A percentile compares a stretch with the other conserved stretches of the same genome.
These are phyloP conservation scores for Mucor saturninus DNA, from an alignment of 371 early-diverging fungal species.

Conservation along the genomic window DNA sequence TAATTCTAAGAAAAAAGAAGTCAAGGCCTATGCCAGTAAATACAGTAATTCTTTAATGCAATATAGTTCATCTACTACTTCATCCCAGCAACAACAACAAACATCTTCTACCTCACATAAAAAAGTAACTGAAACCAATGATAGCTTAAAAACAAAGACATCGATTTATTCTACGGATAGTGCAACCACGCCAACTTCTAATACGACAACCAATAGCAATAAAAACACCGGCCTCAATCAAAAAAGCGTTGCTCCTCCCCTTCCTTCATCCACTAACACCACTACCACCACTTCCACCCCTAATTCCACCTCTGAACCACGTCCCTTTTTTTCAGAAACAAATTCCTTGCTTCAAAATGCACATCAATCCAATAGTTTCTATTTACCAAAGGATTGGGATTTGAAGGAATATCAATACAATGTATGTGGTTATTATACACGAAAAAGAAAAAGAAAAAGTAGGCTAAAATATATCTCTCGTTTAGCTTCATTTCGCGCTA, in stretches of 20 bases:
- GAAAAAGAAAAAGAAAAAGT: not conserved
- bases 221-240: not conserved
- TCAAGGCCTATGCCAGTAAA: slow-evolving; percentile 3
- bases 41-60: not conserved
- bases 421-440: slow-evolving; percentile 4
- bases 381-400: slow-evolving; percentile 33
- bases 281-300: too few relatives aligned
- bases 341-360: not conserved
- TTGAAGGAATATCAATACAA: slow-evolving; percentile 19
- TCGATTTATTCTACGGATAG: not conserved
- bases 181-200: not conserved
- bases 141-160: not conserved
- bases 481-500: slow-evolving; percentile 30
- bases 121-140: not conserved
- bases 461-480: not conserved
- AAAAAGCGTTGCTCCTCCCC: too few relatives aligned
- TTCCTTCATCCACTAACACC: too few relatives aligned
- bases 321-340: not conserved
- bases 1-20: slow-evolving; percentile 9
- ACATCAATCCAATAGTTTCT: slow-evolving; percentile 26
- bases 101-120: not conserved
- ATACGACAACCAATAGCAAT: not conserved
- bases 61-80: not conserved
- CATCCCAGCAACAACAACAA: slow-evolving; percentile 1
- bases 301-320: too few relatives aligned